phyloP scores from a whole-genome alignment of 495 filamentous ascomycete genomes.

The Hypoxylon crocopeplum region DNA sequence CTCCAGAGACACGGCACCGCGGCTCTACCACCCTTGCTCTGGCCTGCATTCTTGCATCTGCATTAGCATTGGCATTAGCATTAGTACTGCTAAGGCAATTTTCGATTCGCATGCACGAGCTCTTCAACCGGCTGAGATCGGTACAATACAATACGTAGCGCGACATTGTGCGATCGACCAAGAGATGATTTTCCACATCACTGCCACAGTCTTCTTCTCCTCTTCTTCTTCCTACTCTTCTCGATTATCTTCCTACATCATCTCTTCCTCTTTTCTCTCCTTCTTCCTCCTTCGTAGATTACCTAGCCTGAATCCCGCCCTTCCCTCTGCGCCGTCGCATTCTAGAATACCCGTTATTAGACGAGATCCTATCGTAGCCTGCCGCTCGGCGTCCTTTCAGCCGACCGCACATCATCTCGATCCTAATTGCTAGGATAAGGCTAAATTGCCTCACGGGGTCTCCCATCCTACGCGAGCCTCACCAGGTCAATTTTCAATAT shows the following conservation, averaged over 20 bases:
- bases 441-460: constrained; percentile 32
- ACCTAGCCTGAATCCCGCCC: constrained; percentile 15
- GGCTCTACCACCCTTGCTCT: constrained; percentile 25
- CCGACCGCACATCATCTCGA: constrained; percentile 22
- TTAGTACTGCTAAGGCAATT: no score
- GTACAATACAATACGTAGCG: constrained; percentile 27
- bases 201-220: constrained; percentile 25
- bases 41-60: constrained; percentile 15
- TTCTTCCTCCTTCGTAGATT: constrained; percentile 12
- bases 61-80: no score
- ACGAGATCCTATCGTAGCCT: constrained; percentile 4
- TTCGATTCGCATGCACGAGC: constrained; percentile 26
- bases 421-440: constrained; percentile 38
- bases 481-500: not conserved
- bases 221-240: constrained; percentile 18
- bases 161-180: constrained; percentile 31
- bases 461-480: constrained; percentile 18
- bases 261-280: constrained; percentile 27
- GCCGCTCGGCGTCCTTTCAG: constrained; percentile 25
- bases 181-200: constrained; percentile 29
- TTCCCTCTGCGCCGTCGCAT: constrained; percentile 17
- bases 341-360: constrained; percentile 14
- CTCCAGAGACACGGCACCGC: constrained; percentile 29
- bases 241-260: not conserved
- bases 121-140: constrained; percentile 33